Conservation (phyloP, 805 yeast species). For the Candida succiphila region DNA sequence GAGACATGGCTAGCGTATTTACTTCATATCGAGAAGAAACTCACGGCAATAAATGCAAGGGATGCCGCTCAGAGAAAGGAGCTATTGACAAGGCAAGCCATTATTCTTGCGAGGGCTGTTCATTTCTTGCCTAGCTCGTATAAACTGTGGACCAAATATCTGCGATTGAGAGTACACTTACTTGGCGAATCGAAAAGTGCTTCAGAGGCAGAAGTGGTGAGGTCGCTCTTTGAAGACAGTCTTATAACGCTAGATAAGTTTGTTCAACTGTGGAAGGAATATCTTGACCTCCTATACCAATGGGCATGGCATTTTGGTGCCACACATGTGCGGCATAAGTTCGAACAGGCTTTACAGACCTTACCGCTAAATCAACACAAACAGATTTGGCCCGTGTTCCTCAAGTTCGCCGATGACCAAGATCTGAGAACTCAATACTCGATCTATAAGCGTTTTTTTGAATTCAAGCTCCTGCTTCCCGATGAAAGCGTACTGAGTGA, state of each 20-base stretch:
- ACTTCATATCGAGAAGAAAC: conserved; percentile 17
- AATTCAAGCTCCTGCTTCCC: conserved; percentile 6
- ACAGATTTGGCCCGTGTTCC: conserved; percentile 43
- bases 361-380: conserved; percentile 46
- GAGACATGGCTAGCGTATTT: conserved; percentile 38
- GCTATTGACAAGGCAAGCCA: conserved; percentile 20
- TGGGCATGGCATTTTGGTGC: conserved; percentile 21
- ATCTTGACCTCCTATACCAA: conserved; percentile 30
- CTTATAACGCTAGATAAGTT: conserved; percentile 30
- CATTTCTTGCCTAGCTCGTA: conserved; percentile 31
- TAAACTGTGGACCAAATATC: conserved; percentile 44
- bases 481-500: not conserved
- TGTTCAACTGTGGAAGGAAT: conserved; percentile 44
- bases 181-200: conserved; percentile 1
- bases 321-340: conserved; percentile 29
- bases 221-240: conserved; percentile 16
- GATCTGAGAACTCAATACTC: conserved; percentile 30
- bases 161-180: conserved; percentile 27
- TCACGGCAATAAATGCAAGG: conserved; percentile 1
- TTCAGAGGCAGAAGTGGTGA: not conserved
- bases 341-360: conserved; percentile 38
- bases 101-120: conserved; percentile 45
- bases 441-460: conserved; percentile 24
- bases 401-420: conserved; percentile 33
- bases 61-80: not conserved